Percentiles rank a stretch among this genome's conserved stretches.
Conservation (phyloP, 441 rosid genomes). For the Euphorbia schlechtendalii region DNA sequence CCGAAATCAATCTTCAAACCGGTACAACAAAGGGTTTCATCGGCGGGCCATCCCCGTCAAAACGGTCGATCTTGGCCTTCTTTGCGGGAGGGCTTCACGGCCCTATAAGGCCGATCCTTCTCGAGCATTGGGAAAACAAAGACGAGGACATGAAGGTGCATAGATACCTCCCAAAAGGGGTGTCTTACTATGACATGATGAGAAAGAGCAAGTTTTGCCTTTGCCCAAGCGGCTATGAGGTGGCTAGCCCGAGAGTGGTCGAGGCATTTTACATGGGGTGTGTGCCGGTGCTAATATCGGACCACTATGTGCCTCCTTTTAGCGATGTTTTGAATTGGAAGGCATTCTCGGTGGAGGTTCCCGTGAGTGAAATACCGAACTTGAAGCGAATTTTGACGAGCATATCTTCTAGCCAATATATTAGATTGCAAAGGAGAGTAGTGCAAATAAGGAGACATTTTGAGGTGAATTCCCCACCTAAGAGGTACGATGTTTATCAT, state of each 20-base stretch:
- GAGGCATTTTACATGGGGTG: slow-evolving; percentile 84
- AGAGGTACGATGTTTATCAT: slow-evolving; percentile 78
- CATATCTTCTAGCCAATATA: slow-evolving; percentile 64
- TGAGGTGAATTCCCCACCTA: slow-evolving; percentile 67
- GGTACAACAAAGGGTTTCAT: slow-evolving; percentile 48
- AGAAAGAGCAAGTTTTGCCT: slow-evolving; percentile 69
- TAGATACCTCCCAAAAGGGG: slow-evolving; percentile 65
- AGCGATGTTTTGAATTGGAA: slow-evolving; percentile 81
- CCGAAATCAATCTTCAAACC: slow-evolving; percentile 66
- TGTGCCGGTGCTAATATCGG: slow-evolving; percentile 73
- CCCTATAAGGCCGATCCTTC: slow-evolving; percentile 70
- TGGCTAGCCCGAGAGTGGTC: slow-evolving; percentile 79
- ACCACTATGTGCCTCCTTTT: slow-evolving; percentile 74
- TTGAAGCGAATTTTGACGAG: slow-evolving; percentile 55
- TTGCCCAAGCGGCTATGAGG: slow-evolving; percentile 92
- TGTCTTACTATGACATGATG: slow-evolving; percentile 67
- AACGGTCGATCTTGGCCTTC: slow-evolving; percentile 70
- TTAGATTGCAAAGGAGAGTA: slow-evolving; percentile 78
- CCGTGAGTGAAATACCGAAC: slow-evolving; percentile 60
- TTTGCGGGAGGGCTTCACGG: slow-evolving; percentile 96
- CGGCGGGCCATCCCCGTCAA: slow-evolving; percentile 80
- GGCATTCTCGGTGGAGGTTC: slow-evolving; percentile 57
- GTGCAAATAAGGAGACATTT: slow-evolving; percentile 59
- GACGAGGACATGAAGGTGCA: slow-evolving; percentile 62
- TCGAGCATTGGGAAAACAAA: slow-evolving; percentile 79